phyloP scores from a whole-genome alignment of 768 basidiomycete genomes.

The Lactarius deliciosus region DNA sequence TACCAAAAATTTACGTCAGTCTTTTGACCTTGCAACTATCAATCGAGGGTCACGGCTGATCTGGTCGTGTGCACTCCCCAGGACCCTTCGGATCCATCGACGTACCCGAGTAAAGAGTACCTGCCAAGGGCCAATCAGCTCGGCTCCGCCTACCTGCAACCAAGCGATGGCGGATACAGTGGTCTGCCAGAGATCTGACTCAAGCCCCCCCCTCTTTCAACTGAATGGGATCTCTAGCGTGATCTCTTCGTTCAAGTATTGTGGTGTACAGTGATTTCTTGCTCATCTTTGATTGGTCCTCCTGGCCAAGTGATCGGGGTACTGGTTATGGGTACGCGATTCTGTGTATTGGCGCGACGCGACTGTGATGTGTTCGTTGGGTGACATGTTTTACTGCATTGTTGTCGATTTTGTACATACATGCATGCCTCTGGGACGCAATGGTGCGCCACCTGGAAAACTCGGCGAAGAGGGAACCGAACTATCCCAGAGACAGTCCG shows the following conservation, averaged over 20 bases:
- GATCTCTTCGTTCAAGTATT: not conserved
- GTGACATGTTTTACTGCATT: not conserved
- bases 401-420: not conserved
- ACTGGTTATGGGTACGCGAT: no score
- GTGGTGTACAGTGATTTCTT: not conserved
- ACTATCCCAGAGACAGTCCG: not conserved
- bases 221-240: not conserved
- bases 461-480: not conserved
- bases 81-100: constrained; percentile 30
- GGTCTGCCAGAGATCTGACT: constrained; percentile 28
- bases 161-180: constrained; percentile 10
- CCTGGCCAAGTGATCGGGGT: no score
- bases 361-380: not conserved
- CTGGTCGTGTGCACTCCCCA: constrained; percentile 4
- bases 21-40: not conserved
- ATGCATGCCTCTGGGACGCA: not conserved
- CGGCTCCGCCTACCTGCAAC: constrained; percentile 2
- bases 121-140: not conserved
- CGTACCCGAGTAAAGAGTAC: constrained; percentile 19
- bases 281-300: not conserved
- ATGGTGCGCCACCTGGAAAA: not conserved
- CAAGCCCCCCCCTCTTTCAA: not conserved
- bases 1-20: constrained; percentile 23
- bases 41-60: not conserved
- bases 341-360: no score